These are phyloP conservation scores for Gaultheria prostrata DNA, from an alignment of 148 eudicot species.

Conservation along the genomic window DNA sequence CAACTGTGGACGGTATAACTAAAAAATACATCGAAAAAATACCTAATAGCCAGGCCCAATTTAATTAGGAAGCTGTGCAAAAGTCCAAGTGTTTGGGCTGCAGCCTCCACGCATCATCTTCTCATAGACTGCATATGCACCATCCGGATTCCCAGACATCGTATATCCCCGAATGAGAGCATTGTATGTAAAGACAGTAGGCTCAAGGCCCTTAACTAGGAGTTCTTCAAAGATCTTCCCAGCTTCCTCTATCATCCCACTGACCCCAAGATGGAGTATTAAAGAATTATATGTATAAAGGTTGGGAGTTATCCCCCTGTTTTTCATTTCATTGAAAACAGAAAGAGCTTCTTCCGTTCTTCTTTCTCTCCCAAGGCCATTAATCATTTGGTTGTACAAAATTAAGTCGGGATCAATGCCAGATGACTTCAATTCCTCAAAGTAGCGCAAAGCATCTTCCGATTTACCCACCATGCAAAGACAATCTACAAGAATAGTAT, in stretches of 20 bases:
- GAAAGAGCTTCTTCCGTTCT: conserved; percentile 60
- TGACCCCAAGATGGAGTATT: conserved; percentile 74
- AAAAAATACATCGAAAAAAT: background rate
- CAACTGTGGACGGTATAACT: background rate
- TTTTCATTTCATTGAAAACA: conserved; percentile 64
- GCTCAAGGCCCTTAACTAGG: conserved; percentile 63
- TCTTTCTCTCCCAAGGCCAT: conserved; percentile 73
- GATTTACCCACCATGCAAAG: conserved; percentile 57
- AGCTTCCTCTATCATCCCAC: conserved; percentile 76
- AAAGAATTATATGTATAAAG: conserved; percentile 76
- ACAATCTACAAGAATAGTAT: conserved; percentile 85
- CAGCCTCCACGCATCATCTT: conserved; percentile 96
- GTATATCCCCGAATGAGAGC: conserved; percentile 90
- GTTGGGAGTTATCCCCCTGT: conserved; percentile 59
- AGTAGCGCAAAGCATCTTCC: conserved; percentile 68
- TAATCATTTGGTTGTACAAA: conserved; percentile 80
- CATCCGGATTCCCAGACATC: conserved; percentile 63
- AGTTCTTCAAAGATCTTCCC: conserved; percentile 67
- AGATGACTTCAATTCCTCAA: conserved; percentile 58
- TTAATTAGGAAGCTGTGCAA: conserved; percentile 89
- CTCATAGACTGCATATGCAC: conserved; percentile 80
- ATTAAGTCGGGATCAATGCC: conserved; percentile 87
- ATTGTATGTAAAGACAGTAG: conserved; percentile 81
- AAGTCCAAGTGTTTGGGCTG: conserved; percentile 73
- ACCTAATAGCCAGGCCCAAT: conserved; percentile 4